Conservation (phyloP, 2,329 filamentous ascomycete genomes). For the Bipolaris zeicola region DNA sequence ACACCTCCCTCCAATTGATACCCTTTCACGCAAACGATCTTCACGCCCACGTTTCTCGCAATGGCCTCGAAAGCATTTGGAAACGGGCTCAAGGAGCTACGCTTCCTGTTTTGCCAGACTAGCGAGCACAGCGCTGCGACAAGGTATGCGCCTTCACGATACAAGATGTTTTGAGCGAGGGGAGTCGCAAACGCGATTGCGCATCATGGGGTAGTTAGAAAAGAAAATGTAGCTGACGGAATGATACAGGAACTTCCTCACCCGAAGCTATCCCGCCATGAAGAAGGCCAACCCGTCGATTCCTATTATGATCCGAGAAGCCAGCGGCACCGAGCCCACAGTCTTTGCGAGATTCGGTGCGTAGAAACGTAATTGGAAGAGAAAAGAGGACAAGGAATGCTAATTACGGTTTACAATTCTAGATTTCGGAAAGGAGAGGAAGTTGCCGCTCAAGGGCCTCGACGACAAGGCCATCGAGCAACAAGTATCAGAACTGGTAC, state of each 20-base stretch:
- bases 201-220: neutral
- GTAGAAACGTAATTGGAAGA: conserved; percentile 28
- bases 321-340: conserved; percentile 78
- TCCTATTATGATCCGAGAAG: conserved; percentile 94
- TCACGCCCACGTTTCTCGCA: neutral
- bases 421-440: conserved; percentile 73
- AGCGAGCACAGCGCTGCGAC: conserved; percentile 87
- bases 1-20: conserved; percentile 24
- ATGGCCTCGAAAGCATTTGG: conserved; percentile 94
- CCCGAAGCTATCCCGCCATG: conserved; percentile 93
- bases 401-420: neutral
- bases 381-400: neutral
- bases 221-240: conserved; percentile 10
- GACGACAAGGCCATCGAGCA: conserved; percentile 74
- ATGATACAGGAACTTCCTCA: conserved; percentile 76
- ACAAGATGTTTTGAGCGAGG: neutral
- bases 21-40: neutral
- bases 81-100: conserved; percentile 88
- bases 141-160: conserved; percentile 62
- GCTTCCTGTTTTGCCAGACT: conserved; percentile 96
- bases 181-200: conserved; percentile 5
- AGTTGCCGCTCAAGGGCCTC: conserved; percentile 67
- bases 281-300: conserved; percentile 97
- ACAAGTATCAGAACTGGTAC: conserved; percentile 67
- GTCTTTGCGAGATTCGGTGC: conserved; percentile 92